Evolutionary conservation across 805 yeast genomes (phyloP), one percentile per base, ranked within the genome.

Genomic region (Spathaspora arborariae): DNA sequence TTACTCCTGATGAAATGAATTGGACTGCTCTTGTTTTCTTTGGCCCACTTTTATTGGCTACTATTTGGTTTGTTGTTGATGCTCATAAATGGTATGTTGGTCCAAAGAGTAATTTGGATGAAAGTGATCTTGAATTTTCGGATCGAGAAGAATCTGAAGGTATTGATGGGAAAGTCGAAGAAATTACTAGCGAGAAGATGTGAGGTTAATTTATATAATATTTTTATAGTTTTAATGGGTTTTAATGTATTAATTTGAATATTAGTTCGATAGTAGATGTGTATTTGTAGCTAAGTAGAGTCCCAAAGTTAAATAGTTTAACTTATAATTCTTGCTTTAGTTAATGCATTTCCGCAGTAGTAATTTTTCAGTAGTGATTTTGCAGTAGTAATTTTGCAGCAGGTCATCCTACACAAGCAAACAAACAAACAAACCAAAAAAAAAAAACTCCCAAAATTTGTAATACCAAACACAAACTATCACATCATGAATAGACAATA

Each of bases 11-110:
- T 27, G 45, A 50, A 34, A 81, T 81, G 85, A 82, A 82, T 63
- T 82, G 85, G 85, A 82, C 88, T 1, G 72, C 65, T 37, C 72
- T 80, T 16, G 85, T 82, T 7, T 81, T 72, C 62, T 80, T 78
- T 57, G 85, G 83, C 2, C 79, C 85, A 10, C 67, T 82, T 78
- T 49, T 78, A 18, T 43, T 80, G 19, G 75, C 78, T n/a, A 55
- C 71, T 20, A 46, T 69, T 2, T 82, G 82, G 79, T 82, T 60
- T 53, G 57, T 65, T 34, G 63, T 75, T 10, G 76, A 74, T 50
- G 88, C 85, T 18, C 79, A 69, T 56, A 81, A 75, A 52, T 75
- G 81, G 75, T 82, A 79, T 70, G 60, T 60, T 39, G 88, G 88
- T 20, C 88, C 87, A 30, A 76, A 70, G 62, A 70, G 79, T 54